These are phyloP conservation scores for Blastomyces emzantsi DNA, from an alignment of 2,329 filamentous ascomycete genomes.

Conservation along the genomic window DNA sequence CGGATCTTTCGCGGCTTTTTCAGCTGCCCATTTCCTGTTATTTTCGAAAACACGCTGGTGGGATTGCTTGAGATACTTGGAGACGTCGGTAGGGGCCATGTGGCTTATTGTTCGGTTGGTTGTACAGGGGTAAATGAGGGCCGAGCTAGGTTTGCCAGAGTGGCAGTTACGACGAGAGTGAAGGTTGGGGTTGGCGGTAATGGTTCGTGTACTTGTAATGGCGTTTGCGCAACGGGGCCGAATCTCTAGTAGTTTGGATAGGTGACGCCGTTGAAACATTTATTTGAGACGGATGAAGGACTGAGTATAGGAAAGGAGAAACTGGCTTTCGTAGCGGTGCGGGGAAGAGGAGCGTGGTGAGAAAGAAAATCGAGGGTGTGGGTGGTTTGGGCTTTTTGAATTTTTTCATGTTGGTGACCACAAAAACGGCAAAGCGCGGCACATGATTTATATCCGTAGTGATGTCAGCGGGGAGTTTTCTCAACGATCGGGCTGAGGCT, in stretches of 20 bases:
- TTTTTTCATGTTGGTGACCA: not conserved
- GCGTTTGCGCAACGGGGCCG: not conserved
- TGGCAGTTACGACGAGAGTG: not conserved
- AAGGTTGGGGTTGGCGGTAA: not conserved
- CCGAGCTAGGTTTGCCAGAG: not conserved
- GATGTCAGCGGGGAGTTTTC: too few relatives aligned
- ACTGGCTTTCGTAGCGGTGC: not conserved
- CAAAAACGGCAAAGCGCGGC: not conserved
- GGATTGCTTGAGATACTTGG: constrained; percentile 31
- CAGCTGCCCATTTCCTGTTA: constrained; percentile 57
- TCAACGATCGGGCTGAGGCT: too few relatives aligned
- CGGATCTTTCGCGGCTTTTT: constrained; percentile 51
- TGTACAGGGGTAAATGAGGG: not conserved
- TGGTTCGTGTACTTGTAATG: not conserved
- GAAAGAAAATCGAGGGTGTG: not conserved
- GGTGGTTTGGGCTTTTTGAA: not conserved
- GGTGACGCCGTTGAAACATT: constrained; percentile 1
- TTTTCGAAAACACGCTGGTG: constrained; percentile 61
- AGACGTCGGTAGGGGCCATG: constrained; percentile 6
- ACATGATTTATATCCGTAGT: too few relatives aligned
- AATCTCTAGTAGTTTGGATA: not conserved
- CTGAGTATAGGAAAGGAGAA: not conserved
- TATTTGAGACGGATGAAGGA: not conserved
- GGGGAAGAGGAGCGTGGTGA: not conserved
- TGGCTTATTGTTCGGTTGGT: not conserved